Conservation (phyloP, 2,329 filamentous ascomycete genomes). For the Fusarium sp. region DNA sequence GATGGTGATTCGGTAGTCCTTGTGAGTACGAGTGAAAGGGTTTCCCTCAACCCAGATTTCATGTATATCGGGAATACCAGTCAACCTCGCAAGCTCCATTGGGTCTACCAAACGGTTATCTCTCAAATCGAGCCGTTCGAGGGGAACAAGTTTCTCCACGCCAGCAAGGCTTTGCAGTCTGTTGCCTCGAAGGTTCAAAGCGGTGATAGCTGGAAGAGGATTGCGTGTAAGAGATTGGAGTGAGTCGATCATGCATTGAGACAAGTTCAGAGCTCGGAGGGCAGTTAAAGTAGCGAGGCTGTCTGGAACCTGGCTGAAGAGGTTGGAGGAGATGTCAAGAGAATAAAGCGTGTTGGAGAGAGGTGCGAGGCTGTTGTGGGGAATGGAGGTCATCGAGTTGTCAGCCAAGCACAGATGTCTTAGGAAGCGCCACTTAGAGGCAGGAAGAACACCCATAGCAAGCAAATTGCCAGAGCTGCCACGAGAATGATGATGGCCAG, state of each 20-base stretch:
- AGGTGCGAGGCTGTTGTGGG: conserved; percentile 79
- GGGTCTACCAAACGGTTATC: conserved; percentile 94
- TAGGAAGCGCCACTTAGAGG: conserved; percentile 94
- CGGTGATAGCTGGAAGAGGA: conserved; percentile 91
- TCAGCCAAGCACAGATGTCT: conserved; percentile 92
- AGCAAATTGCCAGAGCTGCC: conserved; percentile 84
- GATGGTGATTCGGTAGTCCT: conserved; percentile 86
- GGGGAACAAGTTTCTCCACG: conserved; percentile 85
- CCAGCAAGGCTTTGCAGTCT: conserved; percentile 88
- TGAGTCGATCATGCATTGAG: conserved; percentile 97
- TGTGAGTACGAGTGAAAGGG: conserved; percentile 88
- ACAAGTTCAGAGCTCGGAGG: conserved; percentile 91
- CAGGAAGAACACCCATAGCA: conserved; percentile 76
- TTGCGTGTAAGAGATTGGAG: conserved; percentile 87
- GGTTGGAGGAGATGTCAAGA: conserved; percentile 90
- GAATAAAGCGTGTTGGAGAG: conserved; percentile 91
- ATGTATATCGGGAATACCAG: conserved; percentile 88
- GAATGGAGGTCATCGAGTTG: conserved; percentile 86
- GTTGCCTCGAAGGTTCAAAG: conserved; percentile 90
- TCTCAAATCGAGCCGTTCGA: conserved; percentile 90
- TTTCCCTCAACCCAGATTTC: conserved; percentile 96
- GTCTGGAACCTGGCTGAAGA: conserved; percentile 94
- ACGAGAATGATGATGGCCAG: conserved; percentile 66
- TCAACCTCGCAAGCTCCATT: conserved; percentile 87
- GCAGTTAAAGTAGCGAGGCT: conserved; percentile 86